Conservation (phyloP, 129 eudicot species). For the Centella asiatica region DNA sequence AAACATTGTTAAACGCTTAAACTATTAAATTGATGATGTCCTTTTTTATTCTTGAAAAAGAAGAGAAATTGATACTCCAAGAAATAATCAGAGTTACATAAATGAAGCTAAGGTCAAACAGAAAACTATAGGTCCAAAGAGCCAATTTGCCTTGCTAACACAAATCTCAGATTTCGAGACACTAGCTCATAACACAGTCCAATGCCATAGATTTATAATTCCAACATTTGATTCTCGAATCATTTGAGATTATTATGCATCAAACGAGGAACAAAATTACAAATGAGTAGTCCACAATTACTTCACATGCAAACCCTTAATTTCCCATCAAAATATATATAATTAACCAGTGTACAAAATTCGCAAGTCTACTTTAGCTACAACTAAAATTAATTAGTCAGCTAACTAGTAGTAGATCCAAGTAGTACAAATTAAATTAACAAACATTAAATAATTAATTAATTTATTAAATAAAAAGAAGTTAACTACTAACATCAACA, state of each 20-base stretch:
- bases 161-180: conserved; percentile 6
- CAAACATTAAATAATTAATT: not conserved
- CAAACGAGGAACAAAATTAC: conserved; percentile 9
- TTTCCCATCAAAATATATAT: too few relatives aligned
- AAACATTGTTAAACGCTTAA: too few relatives aligned
- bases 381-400: too few relatives aligned
- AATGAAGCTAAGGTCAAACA: not conserved
- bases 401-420: not conserved
- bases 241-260: not conserved
- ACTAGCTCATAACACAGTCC: not conserved
- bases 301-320: conserved; percentile 26
- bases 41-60: too few relatives aligned
- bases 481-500: not conserved
- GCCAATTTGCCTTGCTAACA: not conserved
- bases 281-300: conserved; percentile 13
- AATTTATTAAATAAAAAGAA: too few relatives aligned
- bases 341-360: too few relatives aligned
- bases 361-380: too few relatives aligned
- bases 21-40: too few relatives aligned
- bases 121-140: conserved; percentile 1
- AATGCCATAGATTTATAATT: not conserved
- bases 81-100: not conserved
- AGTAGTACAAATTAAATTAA: not conserved
- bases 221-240: not conserved
- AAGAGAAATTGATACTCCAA: too few relatives aligned